Percentiles rank a stretch among this genome's conserved stretches.
These are phyloP conservation scores for Pythium myriotylum DNA, from an alignment of 352 stramenopile genomes.

Conservation along the genomic window DNA sequence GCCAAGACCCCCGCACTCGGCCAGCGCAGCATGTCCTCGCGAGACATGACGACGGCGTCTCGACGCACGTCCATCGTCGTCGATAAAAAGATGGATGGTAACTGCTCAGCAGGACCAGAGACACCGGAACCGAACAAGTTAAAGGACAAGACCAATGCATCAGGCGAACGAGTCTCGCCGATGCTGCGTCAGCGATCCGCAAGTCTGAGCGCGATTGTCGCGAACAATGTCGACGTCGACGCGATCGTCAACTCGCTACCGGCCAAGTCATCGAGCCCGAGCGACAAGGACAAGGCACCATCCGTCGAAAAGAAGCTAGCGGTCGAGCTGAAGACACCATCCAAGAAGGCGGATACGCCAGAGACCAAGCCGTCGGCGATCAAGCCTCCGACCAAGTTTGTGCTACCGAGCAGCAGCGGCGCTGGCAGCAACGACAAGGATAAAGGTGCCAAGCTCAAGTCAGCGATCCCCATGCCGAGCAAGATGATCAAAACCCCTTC, in stretches of 20 bases:
- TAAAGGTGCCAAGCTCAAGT: conserved; percentile 20
- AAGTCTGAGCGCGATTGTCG: conserved; percentile 35
- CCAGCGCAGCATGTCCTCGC: conserved; percentile 30
- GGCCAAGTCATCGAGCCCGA: conserved; percentile 10
- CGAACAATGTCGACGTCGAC: conserved; percentile 28
- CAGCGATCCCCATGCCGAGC: conserved; percentile 39
- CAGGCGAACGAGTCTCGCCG: conserved; percentile 24
- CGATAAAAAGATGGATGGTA: conserved; percentile 16
- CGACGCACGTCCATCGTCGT: not conserved
- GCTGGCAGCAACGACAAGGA: conserved; percentile 14
- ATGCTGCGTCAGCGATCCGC: conserved; percentile 30
- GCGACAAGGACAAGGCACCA: not conserved
- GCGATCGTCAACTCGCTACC: conserved; percentile 14
- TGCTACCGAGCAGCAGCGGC: conserved; percentile 8
- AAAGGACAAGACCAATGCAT: conserved; percentile 21
- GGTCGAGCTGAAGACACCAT: conserved; percentile 7
- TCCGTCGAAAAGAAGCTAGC: conserved; percentile 20
- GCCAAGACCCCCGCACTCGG: conserved; percentile 23
- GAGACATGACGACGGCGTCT: conserved; percentile 17
- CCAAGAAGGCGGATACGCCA: conserved; percentile 17
- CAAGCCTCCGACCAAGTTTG: conserved; percentile 29
- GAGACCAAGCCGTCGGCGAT: conserved; percentile 20
- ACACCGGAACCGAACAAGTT: conserved; percentile 20
- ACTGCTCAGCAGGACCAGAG: conserved; percentile 10
- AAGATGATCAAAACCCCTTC: conserved; percentile 44